These are phyloP conservation scores for Cicer yamashitae DNA, from an alignment of 306 rosid species.

Conservation along the genomic window DNA sequence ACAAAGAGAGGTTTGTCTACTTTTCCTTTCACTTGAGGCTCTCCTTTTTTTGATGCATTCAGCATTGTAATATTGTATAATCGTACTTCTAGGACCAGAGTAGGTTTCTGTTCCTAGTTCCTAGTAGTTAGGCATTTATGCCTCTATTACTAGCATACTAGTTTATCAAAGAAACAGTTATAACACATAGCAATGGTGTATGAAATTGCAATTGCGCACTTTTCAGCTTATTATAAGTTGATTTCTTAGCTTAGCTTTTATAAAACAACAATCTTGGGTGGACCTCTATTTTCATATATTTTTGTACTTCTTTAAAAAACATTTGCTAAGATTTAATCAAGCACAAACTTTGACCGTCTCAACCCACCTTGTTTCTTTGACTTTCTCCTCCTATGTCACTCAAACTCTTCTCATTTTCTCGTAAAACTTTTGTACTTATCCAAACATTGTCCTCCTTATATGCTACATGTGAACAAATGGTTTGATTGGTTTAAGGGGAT, in stretches of 20 bases:
- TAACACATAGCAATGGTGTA: not conserved
- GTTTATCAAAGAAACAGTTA: constrained; percentile 8
- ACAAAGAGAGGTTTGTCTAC: constrained; percentile 84
- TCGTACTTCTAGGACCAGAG: not conserved
- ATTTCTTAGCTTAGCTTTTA: not conserved
- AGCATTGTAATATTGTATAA: not conserved
- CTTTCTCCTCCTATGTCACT: no score
- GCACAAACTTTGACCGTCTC: no score
- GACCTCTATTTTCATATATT: no score
- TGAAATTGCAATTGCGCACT: not conserved
- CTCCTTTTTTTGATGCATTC: not conserved
- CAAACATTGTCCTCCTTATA: no score
- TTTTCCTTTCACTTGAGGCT: not conserved
- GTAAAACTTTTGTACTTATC: no score
- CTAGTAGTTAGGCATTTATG: constrained; percentile 8
- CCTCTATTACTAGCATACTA: not conserved
- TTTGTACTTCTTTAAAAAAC: no score
- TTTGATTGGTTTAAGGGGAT: no score
- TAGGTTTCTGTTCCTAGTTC: constrained; percentile 26
- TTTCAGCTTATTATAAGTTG: not conserved
- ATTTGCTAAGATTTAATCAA: no score
- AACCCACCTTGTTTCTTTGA: no score
- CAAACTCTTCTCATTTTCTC: no score
- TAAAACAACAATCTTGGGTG: no score
- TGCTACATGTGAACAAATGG: no score